A percentile compares a stretch with the other conserved stretches of the same genome.
phyloP scores from a whole-genome alignment of 164 flowering plant genomes.

The Hamamelis virginiana region DNA sequence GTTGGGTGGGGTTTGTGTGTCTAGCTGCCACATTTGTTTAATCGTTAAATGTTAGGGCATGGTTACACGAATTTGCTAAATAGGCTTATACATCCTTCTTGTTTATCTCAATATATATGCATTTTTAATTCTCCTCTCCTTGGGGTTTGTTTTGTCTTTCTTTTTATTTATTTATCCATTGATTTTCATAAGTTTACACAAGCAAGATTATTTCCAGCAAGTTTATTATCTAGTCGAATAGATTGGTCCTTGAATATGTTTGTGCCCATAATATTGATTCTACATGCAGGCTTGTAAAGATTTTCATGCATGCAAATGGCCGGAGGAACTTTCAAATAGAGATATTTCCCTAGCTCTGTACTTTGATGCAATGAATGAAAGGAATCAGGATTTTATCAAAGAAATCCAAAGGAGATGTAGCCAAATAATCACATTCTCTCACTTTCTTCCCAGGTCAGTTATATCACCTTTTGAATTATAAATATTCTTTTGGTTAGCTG shows the following conservation, averaged over 20 bases:
- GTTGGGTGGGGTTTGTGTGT: too few relatives aligned
- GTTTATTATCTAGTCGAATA: neutral
- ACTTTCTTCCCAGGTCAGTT: conserved; percentile 81
- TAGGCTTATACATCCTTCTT: neutral
- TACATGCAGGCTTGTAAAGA: conserved; percentile 72
- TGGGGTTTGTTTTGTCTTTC: neutral
- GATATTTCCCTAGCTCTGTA: conserved; percentile 59
- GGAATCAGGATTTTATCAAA: conserved; percentile 26
- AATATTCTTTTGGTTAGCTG: neutral
- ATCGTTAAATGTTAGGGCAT: too few relatives aligned
- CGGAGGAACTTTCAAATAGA: conserved; percentile 47
- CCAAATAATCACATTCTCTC: conserved; percentile 72
- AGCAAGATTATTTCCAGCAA: neutral
- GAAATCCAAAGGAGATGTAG: conserved; percentile 52
- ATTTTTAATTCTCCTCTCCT: neutral
- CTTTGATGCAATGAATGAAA: conserved; percentile 73
- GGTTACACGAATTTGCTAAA: too few relatives aligned
- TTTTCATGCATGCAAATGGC: conserved; percentile 85
- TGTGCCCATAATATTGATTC: neutral
- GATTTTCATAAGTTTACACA: too few relatives aligned
- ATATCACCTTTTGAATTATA: neutral
- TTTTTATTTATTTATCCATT: neutral
- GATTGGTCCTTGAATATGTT: neutral
- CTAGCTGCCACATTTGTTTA: too few relatives aligned
- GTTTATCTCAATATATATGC: neutral